A percentile compares a stretch with the other conserved stretches of the same genome.
Conservation (phyloP, 352 stramenopile genomes). For the Globisporangium abappressorium region DNA sequence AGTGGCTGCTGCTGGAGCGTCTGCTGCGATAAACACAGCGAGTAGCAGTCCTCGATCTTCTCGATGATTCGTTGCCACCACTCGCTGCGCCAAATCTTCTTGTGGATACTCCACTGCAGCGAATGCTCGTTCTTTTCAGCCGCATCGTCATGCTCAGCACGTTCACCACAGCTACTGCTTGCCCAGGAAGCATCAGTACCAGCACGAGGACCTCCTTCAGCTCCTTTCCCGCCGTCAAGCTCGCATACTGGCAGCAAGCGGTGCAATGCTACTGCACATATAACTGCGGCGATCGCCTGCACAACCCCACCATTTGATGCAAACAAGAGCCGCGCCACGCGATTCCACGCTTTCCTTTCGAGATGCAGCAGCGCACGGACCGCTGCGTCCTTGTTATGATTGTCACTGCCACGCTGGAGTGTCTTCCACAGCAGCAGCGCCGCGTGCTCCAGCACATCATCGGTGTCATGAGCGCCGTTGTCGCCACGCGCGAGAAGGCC, state of each 20-base stretch:
- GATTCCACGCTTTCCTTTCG: constrained; percentile 6
- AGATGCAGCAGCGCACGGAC: not conserved
- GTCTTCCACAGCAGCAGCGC: constrained; percentile 2
- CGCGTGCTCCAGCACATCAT: constrained; percentile 8
- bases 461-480: not conserved
- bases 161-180: not conserved
- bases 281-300: not conserved
- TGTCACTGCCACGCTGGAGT: not conserved
- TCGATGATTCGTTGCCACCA: not conserved
- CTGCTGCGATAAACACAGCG: not conserved
- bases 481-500: not conserved
- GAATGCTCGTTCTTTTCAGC: not conserved
- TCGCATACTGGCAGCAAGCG: too few relatives aligned
- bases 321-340: constrained; percentile 7
- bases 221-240: not conserved
- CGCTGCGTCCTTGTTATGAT: not conserved
- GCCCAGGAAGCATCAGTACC: not conserved
- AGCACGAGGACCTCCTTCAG: not conserved
- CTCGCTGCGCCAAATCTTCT: constrained; percentile 8
- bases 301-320: not conserved
- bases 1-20: not conserved
- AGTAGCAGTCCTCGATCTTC: constrained; percentile 10
- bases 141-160: not conserved
- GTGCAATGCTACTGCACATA: not conserved
- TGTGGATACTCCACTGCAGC: not conserved